phyloP scores from a whole-genome alignment of 2,329 filamentous ascomycete species.

The Fusarium sp. region DNA sequence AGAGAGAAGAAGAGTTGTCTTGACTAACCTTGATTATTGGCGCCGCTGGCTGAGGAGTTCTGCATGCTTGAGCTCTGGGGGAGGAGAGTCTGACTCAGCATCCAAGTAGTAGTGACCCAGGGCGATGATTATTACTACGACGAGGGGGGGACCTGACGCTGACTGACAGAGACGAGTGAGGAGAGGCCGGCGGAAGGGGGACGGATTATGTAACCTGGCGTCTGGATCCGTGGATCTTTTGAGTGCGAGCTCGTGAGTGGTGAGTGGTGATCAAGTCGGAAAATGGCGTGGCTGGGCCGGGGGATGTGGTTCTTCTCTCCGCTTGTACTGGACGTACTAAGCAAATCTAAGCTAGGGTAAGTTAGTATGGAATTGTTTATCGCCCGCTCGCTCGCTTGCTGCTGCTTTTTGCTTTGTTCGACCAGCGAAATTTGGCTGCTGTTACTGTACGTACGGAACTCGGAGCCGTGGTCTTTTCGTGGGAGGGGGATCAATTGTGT shows the following conservation, averaged over 20 bases:
- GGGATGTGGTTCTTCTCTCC: constrained; percentile 36
- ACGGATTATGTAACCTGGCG: constrained; percentile 49
- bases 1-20: constrained; percentile 40
- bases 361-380: constrained; percentile 17
- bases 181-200: constrained; percentile 43
- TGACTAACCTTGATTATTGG: constrained; percentile 52
- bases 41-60: constrained; percentile 52
- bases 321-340: constrained; percentile 29
- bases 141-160: constrained; percentile 44
- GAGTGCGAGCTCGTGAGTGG: constrained; percentile 28
- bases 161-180: constrained; percentile 47
- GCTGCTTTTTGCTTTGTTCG: constrained; percentile 19
- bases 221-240: constrained; percentile 28
- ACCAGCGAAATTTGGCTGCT: constrained; percentile 13
- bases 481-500: constrained; percentile 22
- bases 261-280: constrained; percentile 42
- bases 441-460: constrained; percentile 31
- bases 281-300: constrained; percentile 51
- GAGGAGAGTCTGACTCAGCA: constrained; percentile 54
- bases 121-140: constrained; percentile 51
- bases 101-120: constrained; percentile 47
- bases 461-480: constrained; percentile 21
- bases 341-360: constrained; percentile 12
- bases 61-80: constrained; percentile 51
- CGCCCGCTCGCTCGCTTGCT: constrained; percentile 15